phyloP scores from a whole-genome alignment of 2,329 filamentous ascomycete species.

The Colletotrichum sojae region DNA sequence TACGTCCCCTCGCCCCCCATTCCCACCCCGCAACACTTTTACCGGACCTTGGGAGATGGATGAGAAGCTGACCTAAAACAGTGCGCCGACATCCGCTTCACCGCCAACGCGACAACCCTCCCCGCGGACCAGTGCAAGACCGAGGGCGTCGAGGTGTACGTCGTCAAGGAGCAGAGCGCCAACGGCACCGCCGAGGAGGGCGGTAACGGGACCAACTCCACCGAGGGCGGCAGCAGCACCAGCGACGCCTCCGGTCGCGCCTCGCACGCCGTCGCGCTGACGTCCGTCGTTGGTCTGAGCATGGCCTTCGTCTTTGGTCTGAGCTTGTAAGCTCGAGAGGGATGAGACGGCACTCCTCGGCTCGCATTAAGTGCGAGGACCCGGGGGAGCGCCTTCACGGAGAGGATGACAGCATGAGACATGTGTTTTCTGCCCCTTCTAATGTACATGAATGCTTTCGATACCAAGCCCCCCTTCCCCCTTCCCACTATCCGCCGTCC shows the following conservation, averaged over 20 bases:
- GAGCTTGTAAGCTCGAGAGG: conserved; percentile 47
- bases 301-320: conserved; percentile 55
- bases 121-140: conserved; percentile 69
- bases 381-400: not conserved
- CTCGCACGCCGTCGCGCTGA: conserved; percentile 48
- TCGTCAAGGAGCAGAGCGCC: conserved; percentile 49
- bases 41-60: no score
- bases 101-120: conserved; percentile 61
- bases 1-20: conserved; percentile 51
- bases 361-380: not conserved
- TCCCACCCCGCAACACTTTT: no score
- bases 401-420: conserved; percentile 20
- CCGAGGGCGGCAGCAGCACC: conserved; percentile 12
- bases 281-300: conserved; percentile 55
- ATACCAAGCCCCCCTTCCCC: conserved; percentile 34
- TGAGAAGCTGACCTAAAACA: conserved; percentile 49
- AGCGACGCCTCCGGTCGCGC: conserved; percentile 41
- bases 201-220: conserved; percentile 40
- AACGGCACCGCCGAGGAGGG: conserved; percentile 40
- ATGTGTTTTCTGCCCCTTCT: conserved; percentile 29
- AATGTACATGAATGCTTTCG: conserved; percentile 40
- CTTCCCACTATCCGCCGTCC: not conserved
- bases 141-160: conserved; percentile 62
- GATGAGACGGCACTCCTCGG: not conserved
- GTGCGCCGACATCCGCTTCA: conserved; percentile 83